Base-by-base conservation (phyloP, 805 yeast genomes). In the Blastobotrys robertii region DNA sequence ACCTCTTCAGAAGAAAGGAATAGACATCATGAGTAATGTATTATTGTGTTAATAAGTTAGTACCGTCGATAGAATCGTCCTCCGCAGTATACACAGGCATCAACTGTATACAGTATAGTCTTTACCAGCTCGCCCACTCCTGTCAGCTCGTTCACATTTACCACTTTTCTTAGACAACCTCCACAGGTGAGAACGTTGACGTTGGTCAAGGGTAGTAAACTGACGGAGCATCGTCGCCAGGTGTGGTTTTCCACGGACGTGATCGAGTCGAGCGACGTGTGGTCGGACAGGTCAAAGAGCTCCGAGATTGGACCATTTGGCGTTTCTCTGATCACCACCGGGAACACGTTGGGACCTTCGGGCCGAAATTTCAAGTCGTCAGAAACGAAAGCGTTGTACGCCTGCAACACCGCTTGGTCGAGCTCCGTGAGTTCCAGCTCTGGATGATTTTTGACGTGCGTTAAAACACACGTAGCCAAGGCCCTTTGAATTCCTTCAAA, bases 221-320 rank as follows among this genome's bases (percentile, higher is more conserved):
- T 62, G 10, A 59, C 35, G 11, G 59, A 44, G 44, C 69, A 64
- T 28, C 69, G 51, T 19, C 48, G 46, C 69, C 69, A 64, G 3
- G 31, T 15, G 28, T 59, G 62, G 13, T 47, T 51, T 25, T 47
- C 49, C n/a, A 38, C 40, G 1, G 66, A 60, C 10, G 36, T 43
- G 9, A 59, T 50, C 3, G 44, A 25, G 8, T 39, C 34, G 1
- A 37, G 6, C 14, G 25, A 19, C 4, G 25, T 19, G 25, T 19
- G 25, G 6, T 19, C 25, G 25, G 25, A 19, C 25, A 19, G 4
- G 25, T 19, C 25, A 6, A 19, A 19, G 6, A 19, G 25, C 25
- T 19, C 25, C 25, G 25, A 19, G 25, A 19, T 19, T 4, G 25
- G 25, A 6, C 25, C 25, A 19, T 19, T 19, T 4, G 25, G 25